Evolutionary conservation across 768 basidiomycete genomes (phyloP), one percentile per base, ranked within the genome.

Genomic region (Kwoniella newhampshirensis): DNA sequence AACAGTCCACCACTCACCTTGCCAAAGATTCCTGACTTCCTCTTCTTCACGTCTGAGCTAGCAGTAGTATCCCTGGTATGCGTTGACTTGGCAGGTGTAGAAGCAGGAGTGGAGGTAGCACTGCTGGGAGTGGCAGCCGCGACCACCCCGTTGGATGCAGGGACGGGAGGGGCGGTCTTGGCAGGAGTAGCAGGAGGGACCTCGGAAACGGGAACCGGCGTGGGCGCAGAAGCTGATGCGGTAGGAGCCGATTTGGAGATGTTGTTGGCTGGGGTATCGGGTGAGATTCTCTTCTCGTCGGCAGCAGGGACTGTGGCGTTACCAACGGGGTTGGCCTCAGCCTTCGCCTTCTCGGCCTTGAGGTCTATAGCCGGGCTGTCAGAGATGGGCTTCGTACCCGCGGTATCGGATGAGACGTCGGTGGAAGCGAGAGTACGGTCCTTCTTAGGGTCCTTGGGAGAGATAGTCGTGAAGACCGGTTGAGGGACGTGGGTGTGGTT

Each of bases 401-500:
- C 65, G 13, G 62, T 61, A 28, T 68, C 67, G 5, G 41, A 30
- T n/a, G n/a, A 32, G 30, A 35, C 21, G 35, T 40, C 40, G 28
- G 65, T 55, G 17, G 62, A 58, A 15, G 61, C 59, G 20, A 57
- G 20, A 2, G 65, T 43, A 44, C 75, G 60, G 59, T 76, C 75
- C 60, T 76, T 76, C 49, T 50, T 64, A 23, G 63, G 62, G 54
- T 71, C 66, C 30, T 57, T 54, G 18, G 46, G 57, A 9, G 62
- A 54, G 35, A 76, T 47, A 28, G 63, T 50, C 23, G 64, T 70
- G 56, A 76, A 73, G 43, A 68, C 55, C 3, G 75, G 75, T 48
- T 60, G 60, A 11, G 75, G 75, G 8, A 76, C 62, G 40, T 39
- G 27, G 44, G 67, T 59, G 68, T 76, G 75, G 55, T 74, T 70